These are phyloP conservation scores for Rubia tinctorum DNA, from an alignment of 305 asterid species.

Conservation along the genomic window DNA sequence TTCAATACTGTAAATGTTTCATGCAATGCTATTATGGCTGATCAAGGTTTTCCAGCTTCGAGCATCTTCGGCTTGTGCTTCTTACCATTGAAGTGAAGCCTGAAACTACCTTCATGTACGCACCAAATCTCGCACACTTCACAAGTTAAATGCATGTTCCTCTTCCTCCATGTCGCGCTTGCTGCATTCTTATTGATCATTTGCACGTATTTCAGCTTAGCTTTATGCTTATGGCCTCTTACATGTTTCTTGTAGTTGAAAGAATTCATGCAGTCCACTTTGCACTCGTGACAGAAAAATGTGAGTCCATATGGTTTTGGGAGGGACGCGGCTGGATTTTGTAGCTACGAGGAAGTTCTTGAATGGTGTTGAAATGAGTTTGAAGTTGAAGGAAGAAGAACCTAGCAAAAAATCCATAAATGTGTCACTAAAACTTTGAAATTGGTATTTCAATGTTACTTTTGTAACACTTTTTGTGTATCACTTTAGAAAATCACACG, in stretches of 20 bases:
- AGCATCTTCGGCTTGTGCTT: neutral
- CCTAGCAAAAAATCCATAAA: neutral
- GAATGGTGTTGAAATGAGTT: neutral
- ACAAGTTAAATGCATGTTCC: neutral
- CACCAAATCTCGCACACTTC: neutral
- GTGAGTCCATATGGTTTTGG: neutral
- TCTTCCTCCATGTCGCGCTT: neutral
- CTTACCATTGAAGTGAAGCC: neutral
- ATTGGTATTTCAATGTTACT: neutral
- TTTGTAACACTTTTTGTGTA: too few relatives aligned
- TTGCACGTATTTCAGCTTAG: conserved; percentile 27
- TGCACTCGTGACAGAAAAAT: conserved; percentile 33
- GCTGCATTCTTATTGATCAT: neutral
- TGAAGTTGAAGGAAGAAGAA: neutral
- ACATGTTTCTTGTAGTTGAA: conserved; percentile 32
- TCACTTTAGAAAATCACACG: too few relatives aligned
- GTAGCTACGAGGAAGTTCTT: neutral
- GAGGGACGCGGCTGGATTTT: neutral
- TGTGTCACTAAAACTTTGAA: neutral
- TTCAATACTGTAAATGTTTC: neutral
- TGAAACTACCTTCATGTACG: neutral
- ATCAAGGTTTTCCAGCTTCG: neutral
- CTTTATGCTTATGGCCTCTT: conserved; percentile 45
- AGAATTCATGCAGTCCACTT: conserved; percentile 32
- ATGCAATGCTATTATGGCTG: neutral